Evolutionary conservation across 441 rosid species (phyloP), one percentile per base, ranked within the genome.

Genomic region (Francoa sonchifolia): DNA sequence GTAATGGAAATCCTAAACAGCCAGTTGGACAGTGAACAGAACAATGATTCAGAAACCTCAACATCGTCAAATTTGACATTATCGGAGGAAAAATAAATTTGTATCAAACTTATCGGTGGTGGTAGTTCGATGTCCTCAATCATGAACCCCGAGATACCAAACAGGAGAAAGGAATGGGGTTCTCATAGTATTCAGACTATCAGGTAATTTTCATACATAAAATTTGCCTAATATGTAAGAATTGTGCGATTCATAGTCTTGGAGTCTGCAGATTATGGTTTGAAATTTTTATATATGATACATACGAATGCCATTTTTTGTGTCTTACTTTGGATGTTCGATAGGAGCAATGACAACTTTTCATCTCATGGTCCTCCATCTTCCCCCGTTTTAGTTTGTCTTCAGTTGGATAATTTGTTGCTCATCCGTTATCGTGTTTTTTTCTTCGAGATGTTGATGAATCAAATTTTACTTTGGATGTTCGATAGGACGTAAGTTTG

Each of bases 1-100:
- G 72, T 80, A 44, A 13, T 86, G 63, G 86, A 82, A 68, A 70
- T 68, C 59, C 64, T 90, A 33, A 57, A 77, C 48, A 59, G 68
- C 51, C 81, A 54, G 55, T 66, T 82, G 53, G 74, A 52, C 62
- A 74, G 62, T 31, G 74, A 68, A 37, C 33, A 29, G 42, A 38
- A 20, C 23, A 42, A 22, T 44, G 77, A 60, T 48, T 39, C 41
- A 22, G 80, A 72, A 52, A 51, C 75, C 36, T 35, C 46, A 34
- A 37, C 54, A 7, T 48, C 27, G 48, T 28, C 51, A 41, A 77
- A 84, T 58, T 63, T 70, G n/a, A 73, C 77, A 3, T 33, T 29
- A 38, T 62, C 64, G 33, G 47, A 55, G 39, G 47, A 84, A 63
- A 75, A 58, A 70, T 19, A 36, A 6, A 11, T 43, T 39, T 32